A percentile compares a stretch with the other conserved stretches of the same genome.
Conservation (phyloP, 2,329 filamentous ascomycete species). For the Pochonia chlamydosporia region DNA sequence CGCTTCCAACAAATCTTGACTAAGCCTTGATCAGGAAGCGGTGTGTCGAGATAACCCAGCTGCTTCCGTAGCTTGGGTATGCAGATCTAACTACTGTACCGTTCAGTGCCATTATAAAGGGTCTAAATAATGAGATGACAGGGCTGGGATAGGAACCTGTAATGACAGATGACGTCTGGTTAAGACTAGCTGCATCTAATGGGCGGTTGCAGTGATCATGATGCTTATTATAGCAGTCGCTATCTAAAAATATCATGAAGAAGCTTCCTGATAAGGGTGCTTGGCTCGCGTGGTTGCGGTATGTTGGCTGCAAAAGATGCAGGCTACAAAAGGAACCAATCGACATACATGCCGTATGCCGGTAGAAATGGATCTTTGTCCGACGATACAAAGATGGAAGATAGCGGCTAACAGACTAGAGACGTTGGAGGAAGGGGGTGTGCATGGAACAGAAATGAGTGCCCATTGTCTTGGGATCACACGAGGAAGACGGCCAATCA, state of each 20-base stretch:
- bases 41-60: background rate
- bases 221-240: constrained; percentile 30
- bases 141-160: too few relatives aligned
- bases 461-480: background rate
- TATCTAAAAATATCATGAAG: constrained; percentile 26
- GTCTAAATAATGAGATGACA: background rate
- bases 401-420: too few relatives aligned
- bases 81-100: too few relatives aligned
- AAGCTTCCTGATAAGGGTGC: background rate
- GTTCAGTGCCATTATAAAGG: background rate
- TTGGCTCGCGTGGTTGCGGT: background rate
- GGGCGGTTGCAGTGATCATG: constrained; percentile 30
- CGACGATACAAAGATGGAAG: background rate
- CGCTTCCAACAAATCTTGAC: background rate
- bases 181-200: constrained; percentile 19
- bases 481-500: background rate
- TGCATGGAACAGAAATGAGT: too few relatives aligned
- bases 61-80: too few relatives aligned
- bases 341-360: background rate
- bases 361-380: background rate
- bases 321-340: background rate
- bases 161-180: background rate
- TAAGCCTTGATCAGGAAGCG: background rate
- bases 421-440: too few relatives aligned
- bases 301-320: background rate